phyloP scores from a whole-genome alignment of 1,139 yeast genomes.

The Nakaseomyces bracarensis region DNA sequence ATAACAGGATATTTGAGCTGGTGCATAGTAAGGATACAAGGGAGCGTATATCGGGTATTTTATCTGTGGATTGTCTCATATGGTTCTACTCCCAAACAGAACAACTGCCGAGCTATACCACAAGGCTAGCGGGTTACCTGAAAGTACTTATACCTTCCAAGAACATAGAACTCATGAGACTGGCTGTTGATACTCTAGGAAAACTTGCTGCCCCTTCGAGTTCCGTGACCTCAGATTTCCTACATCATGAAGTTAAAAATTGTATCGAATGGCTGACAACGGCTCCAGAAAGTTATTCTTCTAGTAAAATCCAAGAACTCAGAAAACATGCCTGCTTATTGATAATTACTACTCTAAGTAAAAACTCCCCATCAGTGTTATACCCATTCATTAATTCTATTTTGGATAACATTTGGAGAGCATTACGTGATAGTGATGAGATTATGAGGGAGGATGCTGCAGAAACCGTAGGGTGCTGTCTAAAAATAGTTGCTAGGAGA shows the following conservation, averaged over 20 bases:
- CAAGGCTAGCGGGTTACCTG: constrained; percentile 81
- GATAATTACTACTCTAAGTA: constrained; percentile 74
- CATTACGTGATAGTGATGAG: constrained; percentile 68
- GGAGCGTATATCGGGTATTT: constrained; percentile 81
- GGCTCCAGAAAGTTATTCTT: constrained; percentile 30
- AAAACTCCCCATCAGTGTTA: constrained; percentile 76
- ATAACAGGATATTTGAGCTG: constrained; percentile 77
- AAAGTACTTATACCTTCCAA: constrained; percentile 73
- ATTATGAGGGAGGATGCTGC: constrained; percentile 80
- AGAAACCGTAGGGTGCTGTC: constrained; percentile 65
- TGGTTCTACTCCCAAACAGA: constrained; percentile 69
- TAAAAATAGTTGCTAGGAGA: constrained; percentile 69
- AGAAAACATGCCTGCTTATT: constrained; percentile 88
- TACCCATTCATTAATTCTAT: constrained; percentile 73
- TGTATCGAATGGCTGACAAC: constrained; percentile 87
- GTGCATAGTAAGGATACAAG: constrained; percentile 64
- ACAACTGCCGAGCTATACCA: constrained; percentile 80
- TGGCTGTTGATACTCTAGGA: constrained; percentile 82
- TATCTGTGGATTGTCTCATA: constrained; percentile 85
- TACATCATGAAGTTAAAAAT: constrained; percentile 81
- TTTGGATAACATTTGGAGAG: constrained; percentile 82
- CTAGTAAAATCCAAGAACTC: constrained; percentile 67
- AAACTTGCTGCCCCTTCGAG: constrained; percentile 86
- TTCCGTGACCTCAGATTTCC: constrained; percentile 81
- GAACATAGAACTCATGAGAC: constrained; percentile 75